Conservation (phyloP, 2,329 filamentous ascomycete species). For the Sporothrix schenckii region DNA sequence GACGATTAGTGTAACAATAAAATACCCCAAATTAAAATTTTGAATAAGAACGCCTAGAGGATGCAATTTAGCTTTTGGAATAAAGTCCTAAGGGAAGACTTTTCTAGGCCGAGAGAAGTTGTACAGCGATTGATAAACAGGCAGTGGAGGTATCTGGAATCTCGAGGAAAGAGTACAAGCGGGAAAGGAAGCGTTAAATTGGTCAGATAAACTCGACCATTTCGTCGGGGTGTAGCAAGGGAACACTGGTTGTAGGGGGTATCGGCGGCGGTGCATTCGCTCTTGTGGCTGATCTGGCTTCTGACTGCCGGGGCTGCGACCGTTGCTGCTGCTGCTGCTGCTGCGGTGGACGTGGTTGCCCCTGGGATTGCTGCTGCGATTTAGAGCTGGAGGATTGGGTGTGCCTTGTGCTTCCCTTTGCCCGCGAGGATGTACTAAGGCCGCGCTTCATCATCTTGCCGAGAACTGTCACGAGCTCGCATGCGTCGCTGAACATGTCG, state of each 20-base stretch:
- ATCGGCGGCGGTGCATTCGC: conserved; percentile 27
- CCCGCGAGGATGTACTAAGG: conserved; percentile 26
- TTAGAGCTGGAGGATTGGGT: background rate
- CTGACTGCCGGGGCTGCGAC: background rate
- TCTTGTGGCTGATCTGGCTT: background rate
- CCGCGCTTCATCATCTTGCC: conserved; percentile 72
- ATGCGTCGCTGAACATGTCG: conserved; percentile 90
- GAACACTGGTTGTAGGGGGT: conserved; percentile 27
- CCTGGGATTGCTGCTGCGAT: conserved; percentile 20
- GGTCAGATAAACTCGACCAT: conserved; percentile 30
- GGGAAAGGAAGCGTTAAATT: background rate
- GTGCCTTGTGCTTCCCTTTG: conserved; percentile 19
- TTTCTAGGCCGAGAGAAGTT: conserved; percentile 15
- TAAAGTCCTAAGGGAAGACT: background rate
- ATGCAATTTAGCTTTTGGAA: conserved; percentile 23
- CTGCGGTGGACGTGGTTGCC: background rate
- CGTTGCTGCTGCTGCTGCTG: conserved; percentile 4
- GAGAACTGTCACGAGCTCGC: conserved; percentile 80
- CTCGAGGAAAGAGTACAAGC: background rate
- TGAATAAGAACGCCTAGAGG: conserved; percentile 20
- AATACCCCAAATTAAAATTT: background rate
- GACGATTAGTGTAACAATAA: background rate
- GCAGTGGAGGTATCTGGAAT: background rate
- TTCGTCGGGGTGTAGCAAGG: conserved; percentile 30
- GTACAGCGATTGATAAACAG: conserved; percentile 14